phyloP scores from a whole-genome alignment of 148 eudicot genomes.

The Rhododendron ferrugineum region DNA sequence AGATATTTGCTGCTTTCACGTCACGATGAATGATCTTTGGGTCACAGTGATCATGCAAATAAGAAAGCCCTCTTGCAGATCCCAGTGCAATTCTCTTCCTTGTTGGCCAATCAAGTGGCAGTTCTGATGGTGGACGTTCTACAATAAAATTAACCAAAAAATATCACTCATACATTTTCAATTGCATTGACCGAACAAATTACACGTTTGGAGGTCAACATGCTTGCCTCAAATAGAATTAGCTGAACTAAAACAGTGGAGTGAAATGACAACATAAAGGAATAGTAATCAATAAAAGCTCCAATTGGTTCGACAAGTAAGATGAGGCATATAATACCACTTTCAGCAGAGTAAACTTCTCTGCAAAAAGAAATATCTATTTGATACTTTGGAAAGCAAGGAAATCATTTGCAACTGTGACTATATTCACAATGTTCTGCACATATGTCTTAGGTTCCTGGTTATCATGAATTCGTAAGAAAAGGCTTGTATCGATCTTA shows the following conservation, averaged over 20 bases:
- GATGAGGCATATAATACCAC: background rate
- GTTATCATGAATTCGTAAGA: background rate
- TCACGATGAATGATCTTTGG: conserved; percentile 45
- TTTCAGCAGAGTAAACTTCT: background rate
- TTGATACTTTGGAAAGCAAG: background rate
- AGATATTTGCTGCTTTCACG: conserved; percentile 42
- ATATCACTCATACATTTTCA: background rate
- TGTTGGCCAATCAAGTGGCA: conserved; percentile 38
- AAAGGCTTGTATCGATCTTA: background rate
- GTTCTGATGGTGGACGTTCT: conserved; percentile 33
- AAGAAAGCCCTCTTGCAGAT: conserved; percentile 41
- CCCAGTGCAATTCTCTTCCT: conserved; percentile 36
- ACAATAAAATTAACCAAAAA: background rate
- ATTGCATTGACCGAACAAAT: background rate
- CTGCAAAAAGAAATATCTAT: background rate
- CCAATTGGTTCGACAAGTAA: background rate
- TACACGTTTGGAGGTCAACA: background rate
- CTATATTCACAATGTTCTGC: background rate
- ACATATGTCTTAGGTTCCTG: background rate
- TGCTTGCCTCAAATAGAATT: background rate
- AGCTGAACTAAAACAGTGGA: background rate
- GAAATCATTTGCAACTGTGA: background rate
- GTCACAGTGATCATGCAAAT: conserved; percentile 42
- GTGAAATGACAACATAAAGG: background rate
- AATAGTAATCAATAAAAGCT: background rate